Base-by-base conservation (phyloP, 768 basidiomycete species). In the Suillus weaverae region DNA sequence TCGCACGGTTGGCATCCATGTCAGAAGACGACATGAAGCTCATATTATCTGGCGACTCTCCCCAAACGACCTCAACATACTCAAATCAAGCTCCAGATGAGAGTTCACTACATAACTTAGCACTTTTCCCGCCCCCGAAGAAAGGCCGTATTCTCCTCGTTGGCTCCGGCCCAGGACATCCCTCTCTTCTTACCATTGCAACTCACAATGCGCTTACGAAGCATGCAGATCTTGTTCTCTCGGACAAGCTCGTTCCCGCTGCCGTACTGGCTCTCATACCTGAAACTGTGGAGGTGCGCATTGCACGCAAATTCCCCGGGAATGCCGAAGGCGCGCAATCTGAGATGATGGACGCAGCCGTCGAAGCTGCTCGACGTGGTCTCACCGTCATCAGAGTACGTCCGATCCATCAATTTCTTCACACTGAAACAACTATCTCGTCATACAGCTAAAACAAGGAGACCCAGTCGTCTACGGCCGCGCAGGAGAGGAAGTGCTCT, bases 271-370 rank as follows among this genome's bases (percentile, higher is more conserved):
- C 85, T 0, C 81, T 98, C 33, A 92, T 99, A 61, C 97, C 96
- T 0, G 74, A 81, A 7, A 77, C 80, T 33, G 85, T 89, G 0
- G 84, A 89, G 63, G 83, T 98, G 9, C 89, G 89, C 56, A 97
- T 99, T 70, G 97, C 97, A 20, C 90, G 90, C 69, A 99, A 99
- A 72, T 98, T 97, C 79, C 97, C 97, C 0, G 97, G 97, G 0
- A 99, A 99, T 73, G 94, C 95, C 2, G 97, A 99, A 57, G 90
- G 90, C 16, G 95, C 96, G 2, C 97, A 99, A 75, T 85, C 83
- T 43, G 97, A 99, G 78, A 88, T 99, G 84, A 97, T 97, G 94
- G 87, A 91, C 65, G 86, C 90, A 5, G 97, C 95, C 2, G 79
- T 98, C 10, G 91, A 90, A 38, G 95, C 89, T 14, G 96, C 94